Evolutionary conservation across 2,329 filamentous ascomycete species (phyloP), one percentile per base, ranked within the genome.

Genomic region (Ophiostoma fasciatum): DNA sequence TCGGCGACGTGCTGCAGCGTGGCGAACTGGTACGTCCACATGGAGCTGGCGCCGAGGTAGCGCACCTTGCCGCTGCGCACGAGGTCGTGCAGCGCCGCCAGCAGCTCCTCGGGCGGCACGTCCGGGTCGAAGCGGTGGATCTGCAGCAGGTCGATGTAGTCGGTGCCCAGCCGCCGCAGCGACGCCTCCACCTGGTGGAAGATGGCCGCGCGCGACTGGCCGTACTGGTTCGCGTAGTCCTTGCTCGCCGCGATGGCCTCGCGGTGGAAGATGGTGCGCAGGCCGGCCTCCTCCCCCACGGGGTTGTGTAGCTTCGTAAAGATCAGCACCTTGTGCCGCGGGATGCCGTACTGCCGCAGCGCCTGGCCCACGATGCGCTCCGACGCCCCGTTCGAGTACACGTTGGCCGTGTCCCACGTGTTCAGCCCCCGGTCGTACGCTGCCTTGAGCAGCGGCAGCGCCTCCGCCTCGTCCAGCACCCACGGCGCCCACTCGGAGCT

Each of bases 171-270:
- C 11, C 71, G 55, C 37, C 59, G 50, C 10, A 74, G 58, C 34
- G 66, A 73, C 20, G 60, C 66, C 28, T 79, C 64, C 8, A 81
- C 75, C 0, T 71, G 67, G 42, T 74, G 66, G 48, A 80, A 72
- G 47, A 81, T 78, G 39, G 72, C 67, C 45, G 68, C 67, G 21
- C 77, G 59, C 11, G 66, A 72, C 15, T 79, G 56, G 1, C 75
- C 40, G 14, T 45, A 35, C 29, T 49, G 49, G 22, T 48, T 47
- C 5, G 44, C 42, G 18, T 56, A 53, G 28, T 56, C 50, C 27
- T 56, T 49, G 35, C 35, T 41, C 8, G 23, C 32, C 25, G 19
- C 27, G 21, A 42, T 31, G 18, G 9, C 38, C 28, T 21, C 39
- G 9, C 6, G 26, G 32, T 40, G 37, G 18, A 34, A 39, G n/a